Evolutionary conservation across 495 filamentous ascomycete species (phyloP).

Genomic region (Aspergillus bridgeri): DNA sequence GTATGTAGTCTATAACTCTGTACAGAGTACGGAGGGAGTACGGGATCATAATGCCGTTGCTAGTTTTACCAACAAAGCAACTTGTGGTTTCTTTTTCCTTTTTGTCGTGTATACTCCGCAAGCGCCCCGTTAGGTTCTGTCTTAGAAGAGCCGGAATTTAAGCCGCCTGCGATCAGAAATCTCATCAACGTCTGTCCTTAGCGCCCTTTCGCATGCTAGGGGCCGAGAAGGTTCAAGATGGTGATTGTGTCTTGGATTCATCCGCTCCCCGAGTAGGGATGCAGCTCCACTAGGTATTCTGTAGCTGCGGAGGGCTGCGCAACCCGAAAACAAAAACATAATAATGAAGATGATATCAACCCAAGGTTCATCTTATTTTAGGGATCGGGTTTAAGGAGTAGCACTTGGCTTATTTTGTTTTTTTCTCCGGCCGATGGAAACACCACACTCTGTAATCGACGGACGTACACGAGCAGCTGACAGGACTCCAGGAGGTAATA

Average conservation of each 20-base stretch:
- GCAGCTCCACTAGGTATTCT: slow-evolving; percentile 2
- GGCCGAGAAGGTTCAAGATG: slow-evolving; percentile 6
- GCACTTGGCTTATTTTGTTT: too few species aligned
- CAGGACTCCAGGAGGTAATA: too few species aligned
- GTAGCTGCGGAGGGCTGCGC: slow-evolving; percentile 24
- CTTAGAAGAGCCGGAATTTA: slow-evolving; percentile 1
- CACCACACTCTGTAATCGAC: not conserved
- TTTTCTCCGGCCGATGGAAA: slow-evolving; percentile 5
- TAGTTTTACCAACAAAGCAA: not conserved
- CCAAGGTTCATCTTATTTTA: slow-evolving; percentile 4
- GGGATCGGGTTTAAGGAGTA: too few species aligned
- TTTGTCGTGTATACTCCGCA: not conserved
- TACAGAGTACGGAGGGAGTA: not conserved
- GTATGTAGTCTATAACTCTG: not conserved
- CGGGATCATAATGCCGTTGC: not conserved
- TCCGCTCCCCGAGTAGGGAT: not conserved
- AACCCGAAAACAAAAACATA: slow-evolving; percentile 17
- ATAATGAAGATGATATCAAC: slow-evolving; percentile 21
- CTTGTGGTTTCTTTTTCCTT: not conserved
- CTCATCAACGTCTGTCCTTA: slow-evolving; percentile 1
- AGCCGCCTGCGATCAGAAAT: not conserved
- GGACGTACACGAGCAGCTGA: slow-evolving; percentile 15
- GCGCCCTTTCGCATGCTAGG: slow-evolving; percentile 21
- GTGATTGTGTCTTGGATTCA: slow-evolving; percentile 18
- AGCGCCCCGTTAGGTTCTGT: not conserved